Evolutionary conservation across 768 basidiomycete genomes (phyloP).

Genomic region (Filobasidium wieringae): DNA sequence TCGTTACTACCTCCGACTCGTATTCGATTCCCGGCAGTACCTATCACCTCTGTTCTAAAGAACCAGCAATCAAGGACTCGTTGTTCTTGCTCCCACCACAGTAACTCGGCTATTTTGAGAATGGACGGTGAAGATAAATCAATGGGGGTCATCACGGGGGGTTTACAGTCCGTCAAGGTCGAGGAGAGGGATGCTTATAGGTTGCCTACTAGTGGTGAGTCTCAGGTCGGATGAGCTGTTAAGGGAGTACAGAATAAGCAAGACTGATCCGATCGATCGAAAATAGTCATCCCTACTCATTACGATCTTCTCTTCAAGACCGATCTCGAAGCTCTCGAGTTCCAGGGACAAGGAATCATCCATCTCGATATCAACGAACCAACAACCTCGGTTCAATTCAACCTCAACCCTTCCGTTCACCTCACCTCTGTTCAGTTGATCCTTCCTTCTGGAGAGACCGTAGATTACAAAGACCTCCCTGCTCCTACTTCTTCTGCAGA

Average conservation of each 20-base stretch:
- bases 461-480: neutral
- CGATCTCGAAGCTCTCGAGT: slow-evolving; percentile 64
- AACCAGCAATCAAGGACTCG: slow-evolving; percentile 2
- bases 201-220: slow-evolving; percentile 10
- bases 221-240: neutral
- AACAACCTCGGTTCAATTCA: slow-evolving; percentile 45
- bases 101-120: neutral
- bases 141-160: slow-evolving; percentile 6
- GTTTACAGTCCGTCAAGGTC: neutral
- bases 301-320: slow-evolving; percentile 41
- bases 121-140: slow-evolving; percentile 9
- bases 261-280: neutral
- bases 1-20: too few species aligned
- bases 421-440: slow-evolving; percentile 44
- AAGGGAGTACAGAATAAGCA: neutral
- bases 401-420: slow-evolving; percentile 70
- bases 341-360: slow-evolving; percentile 47
- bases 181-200: slow-evolving; percentile 5
- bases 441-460: neutral
- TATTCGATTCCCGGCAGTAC: too few species aligned
- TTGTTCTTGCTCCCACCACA: slow-evolving; percentile 9
- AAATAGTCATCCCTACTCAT: slow-evolving; percentile 26
- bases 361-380: slow-evolving; percentile 11
- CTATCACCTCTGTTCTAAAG: slow-evolving; percentile 1
- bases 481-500: neutral